phyloP scores from a whole-genome alignment of 2,329 filamentous ascomycete species.

The Exophiala calicioides region DNA sequence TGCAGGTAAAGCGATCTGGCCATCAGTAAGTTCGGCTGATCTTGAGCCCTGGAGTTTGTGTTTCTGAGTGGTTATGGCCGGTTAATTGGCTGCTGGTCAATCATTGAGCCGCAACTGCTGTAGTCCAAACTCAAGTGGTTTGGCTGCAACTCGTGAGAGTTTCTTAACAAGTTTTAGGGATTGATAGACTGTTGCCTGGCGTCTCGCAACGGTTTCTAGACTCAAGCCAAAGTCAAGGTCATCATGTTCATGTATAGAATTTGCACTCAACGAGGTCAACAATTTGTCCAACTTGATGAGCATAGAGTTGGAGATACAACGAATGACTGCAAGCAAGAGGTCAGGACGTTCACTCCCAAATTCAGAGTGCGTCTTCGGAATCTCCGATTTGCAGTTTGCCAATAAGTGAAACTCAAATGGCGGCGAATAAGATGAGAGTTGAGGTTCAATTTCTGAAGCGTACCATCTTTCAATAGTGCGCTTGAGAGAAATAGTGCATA shows the following conservation, averaged over 20 bases:
- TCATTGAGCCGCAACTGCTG: slow-evolving; percentile 8
- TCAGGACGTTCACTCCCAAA: background rate
- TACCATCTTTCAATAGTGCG: slow-evolving; percentile 13
- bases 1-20: slow-evolving; percentile 4
- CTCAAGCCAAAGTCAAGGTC: background rate
- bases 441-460: slow-evolving; percentile 1
- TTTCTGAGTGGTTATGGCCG: no score
- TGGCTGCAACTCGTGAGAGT: slow-evolving; percentile 7
- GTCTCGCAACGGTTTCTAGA: background rate
- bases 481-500: slow-evolving; percentile 1
- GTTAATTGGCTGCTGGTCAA: no score
- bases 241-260: background rate
- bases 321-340: slow-evolving; percentile 5
- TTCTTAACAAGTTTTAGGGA: slow-evolving; percentile 4
- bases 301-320: slow-evolving; percentile 7
- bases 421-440: background rate
- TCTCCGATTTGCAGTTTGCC: background rate
- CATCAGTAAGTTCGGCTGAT: background rate
- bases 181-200: background rate
- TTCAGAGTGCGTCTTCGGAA: background rate
- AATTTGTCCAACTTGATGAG: slow-evolving; percentile 8
- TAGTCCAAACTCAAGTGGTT: slow-evolving; percentile 11
- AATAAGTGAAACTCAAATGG: background rate
- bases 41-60: no score
- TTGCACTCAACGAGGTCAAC: background rate